These are phyloP conservation scores for Penicillium expansum DNA, from an alignment of 2,329 filamentous ascomycete species.

Conservation along the genomic window DNA sequence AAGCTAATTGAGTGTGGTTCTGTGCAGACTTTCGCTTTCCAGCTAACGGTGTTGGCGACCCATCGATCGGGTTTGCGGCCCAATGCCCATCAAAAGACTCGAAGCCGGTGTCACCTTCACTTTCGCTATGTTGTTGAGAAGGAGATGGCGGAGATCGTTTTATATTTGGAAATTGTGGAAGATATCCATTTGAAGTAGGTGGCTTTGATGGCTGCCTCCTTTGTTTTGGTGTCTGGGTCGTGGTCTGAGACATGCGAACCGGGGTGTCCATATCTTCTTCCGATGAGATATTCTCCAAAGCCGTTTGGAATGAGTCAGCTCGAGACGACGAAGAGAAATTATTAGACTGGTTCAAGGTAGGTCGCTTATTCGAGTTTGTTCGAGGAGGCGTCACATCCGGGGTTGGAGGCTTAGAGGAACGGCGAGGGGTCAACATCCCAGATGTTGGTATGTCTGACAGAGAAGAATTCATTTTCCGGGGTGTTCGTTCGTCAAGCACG, in stretches of 20 bases:
- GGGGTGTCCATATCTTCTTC: conserved; percentile 55
- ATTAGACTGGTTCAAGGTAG: conserved; percentile 52
- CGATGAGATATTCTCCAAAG: conserved; percentile 61
- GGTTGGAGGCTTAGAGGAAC: conserved; percentile 67
- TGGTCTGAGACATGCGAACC: conserved; percentile 22
- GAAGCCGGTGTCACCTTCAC: conserved; percentile 45
- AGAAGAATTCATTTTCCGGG: conserved; percentile 27
- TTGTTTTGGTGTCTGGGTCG: conserved; percentile 20
- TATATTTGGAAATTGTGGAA: conserved; percentile 26
- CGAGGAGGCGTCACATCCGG: conserved; percentile 73
- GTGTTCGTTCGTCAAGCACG: conserved; percentile 18
- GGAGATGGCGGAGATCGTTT: conserved; percentile 12
- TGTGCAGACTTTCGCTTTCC: conserved; percentile 12
- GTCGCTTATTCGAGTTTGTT: conserved; percentile 29
- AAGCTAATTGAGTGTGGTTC: not conserved
- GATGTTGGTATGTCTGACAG: conserved; percentile 22
- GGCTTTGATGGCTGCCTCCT: conserved; percentile 17
- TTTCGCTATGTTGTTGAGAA: conserved; percentile 16
- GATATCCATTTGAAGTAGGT: conserved; percentile 40
- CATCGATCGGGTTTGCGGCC: conserved; percentile 29
- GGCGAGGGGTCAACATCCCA: conserved; percentile 56
- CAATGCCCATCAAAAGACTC: conserved; percentile 60
- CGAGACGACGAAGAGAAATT: conserved; percentile 57
- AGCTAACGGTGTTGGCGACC: conserved; percentile 15
- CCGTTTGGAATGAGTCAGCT: conserved; percentile 70